phyloP scores from a whole-genome alignment of 116 monocot genomes.

The Phalaenopsis hybrid region DNA sequence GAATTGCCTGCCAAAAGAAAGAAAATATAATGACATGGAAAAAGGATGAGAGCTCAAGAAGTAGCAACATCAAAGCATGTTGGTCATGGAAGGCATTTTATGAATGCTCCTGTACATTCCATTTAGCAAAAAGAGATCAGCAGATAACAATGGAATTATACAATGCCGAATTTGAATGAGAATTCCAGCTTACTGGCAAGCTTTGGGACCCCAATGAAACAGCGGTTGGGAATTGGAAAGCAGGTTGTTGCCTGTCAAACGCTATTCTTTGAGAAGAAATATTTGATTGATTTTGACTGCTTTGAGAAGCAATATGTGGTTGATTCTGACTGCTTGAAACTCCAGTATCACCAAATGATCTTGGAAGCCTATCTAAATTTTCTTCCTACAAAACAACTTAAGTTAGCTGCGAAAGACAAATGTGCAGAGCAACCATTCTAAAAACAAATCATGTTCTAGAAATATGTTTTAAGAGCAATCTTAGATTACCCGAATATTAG shows the following conservation, averaged over 20 bases:
- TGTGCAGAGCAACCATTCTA: not conserved
- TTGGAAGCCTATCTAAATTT: slow-evolving; percentile 26
- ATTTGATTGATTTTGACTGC: slow-evolving; percentile 19
- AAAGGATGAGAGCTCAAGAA: not conserved
- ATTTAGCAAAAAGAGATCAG: not conserved
- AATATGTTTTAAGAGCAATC: not conserved
- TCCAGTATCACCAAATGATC: slow-evolving; percentile 27
- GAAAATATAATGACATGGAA: not conserved
- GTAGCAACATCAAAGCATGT: not conserved
- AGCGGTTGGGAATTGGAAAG: slow-evolving; percentile 28
- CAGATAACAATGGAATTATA: slow-evolving; percentile 3
- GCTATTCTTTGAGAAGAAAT: slow-evolving; percentile 19
- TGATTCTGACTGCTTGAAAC: slow-evolving; percentile 19
- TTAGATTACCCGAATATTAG: slow-evolving; percentile 33
- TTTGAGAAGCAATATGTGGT: slow-evolving; percentile 19
- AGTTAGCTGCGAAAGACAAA: slow-evolving; percentile 8
- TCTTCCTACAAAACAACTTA: slow-evolving; percentile 31
- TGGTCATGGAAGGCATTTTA: not conserved
- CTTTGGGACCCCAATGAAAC: slow-evolving; percentile 35
- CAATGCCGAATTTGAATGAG: not conserved
- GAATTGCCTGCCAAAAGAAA: slow-evolving; percentile 59
- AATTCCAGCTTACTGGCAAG: slow-evolving; percentile 43
- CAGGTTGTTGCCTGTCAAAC: slow-evolving; percentile 21
- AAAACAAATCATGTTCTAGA: not conserved
- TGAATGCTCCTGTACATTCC: not conserved